These are phyloP conservation scores for Apiospora aurea DNA, from an alignment of 2,329 filamentous ascomycete genomes.

Conservation along the genomic window DNA sequence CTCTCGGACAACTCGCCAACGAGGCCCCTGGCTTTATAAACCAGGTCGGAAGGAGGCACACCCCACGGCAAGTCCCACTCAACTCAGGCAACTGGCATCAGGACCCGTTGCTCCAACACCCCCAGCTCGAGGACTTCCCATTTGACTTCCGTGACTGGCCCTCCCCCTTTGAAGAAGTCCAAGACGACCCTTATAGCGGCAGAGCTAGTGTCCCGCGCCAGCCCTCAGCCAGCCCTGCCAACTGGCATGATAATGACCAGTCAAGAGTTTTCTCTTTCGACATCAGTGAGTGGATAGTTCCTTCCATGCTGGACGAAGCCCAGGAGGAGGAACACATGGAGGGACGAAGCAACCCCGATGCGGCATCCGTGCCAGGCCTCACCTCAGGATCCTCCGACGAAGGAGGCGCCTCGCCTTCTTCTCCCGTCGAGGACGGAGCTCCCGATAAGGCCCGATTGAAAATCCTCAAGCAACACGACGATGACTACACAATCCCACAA, in stretches of 20 bases:
- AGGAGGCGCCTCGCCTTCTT: constrained; percentile 41
- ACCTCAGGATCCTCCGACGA: constrained; percentile 43
- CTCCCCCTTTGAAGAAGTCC: constrained; percentile 19
- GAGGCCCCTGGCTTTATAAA: constrained; percentile 26
- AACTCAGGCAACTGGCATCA: constrained; percentile 21
- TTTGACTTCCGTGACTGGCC: constrained; percentile 24
- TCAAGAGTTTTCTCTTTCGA: constrained; percentile 20
- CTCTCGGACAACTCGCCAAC: constrained; percentile 25
- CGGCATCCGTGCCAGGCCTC: constrained; percentile 42
- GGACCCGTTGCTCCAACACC: constrained; percentile 18
- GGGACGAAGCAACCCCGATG: constrained; percentile 41
- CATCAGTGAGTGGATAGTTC: constrained; percentile 23
- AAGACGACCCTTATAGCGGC: constrained; percentile 8
- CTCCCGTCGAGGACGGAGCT: constrained; percentile 36
- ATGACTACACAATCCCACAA: constrained; percentile 41
- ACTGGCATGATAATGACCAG: constrained; percentile 22
- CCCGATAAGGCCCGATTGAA: constrained; percentile 25
- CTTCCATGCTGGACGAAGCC: constrained; percentile 22
- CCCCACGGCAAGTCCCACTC: constrained; percentile 22
- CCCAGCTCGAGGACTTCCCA: constrained; percentile 11
- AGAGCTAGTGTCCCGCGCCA: constrained; percentile 16
- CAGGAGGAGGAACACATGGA: constrained; percentile 34
- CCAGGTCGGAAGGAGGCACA: constrained; percentile 25
- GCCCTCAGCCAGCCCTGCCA: constrained; percentile 6
- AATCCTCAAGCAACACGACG: constrained; percentile 40